Percentiles rank a stretch among this genome's conserved stretches.
Conservation (phyloP, 1,284 basidiomycete genomes). For the Macrocybe sp. region DNA sequence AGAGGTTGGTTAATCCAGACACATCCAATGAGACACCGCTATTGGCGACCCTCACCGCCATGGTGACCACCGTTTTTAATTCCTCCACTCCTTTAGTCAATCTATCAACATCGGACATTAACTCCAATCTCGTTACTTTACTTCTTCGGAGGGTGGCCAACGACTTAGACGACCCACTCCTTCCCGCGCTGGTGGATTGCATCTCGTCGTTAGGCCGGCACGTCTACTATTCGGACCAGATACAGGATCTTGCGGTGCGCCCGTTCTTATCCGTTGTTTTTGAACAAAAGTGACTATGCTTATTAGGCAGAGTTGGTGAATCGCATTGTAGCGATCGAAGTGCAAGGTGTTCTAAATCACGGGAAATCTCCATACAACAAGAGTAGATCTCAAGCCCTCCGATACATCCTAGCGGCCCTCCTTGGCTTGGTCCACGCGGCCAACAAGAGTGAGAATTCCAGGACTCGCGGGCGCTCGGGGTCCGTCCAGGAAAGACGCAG, state of each 20-base stretch:
- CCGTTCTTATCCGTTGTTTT: background rate
- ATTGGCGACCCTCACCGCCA: constrained; percentile 60
- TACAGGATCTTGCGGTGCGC: constrained; percentile 80
- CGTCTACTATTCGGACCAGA: constrained; percentile 95
- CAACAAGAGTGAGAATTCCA: constrained; percentile 37
- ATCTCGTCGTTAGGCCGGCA: constrained; percentile 85
- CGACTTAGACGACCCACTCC: constrained; percentile 61
- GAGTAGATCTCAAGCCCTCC: constrained; percentile 65
- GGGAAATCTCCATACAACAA: constrained; percentile 40
- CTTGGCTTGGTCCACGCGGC: constrained; percentile 69
- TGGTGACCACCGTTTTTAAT: constrained; percentile 83
- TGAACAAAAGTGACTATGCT: constrained; percentile 4
- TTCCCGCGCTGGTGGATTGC: constrained; percentile 73
- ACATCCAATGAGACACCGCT: constrained; percentile 52
- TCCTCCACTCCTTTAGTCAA: constrained; percentile 84
- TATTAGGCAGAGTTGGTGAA: constrained; percentile 70
- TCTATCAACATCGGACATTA: constrained; percentile 86
- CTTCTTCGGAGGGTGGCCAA: constrained; percentile 69
- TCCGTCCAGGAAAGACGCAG: constrained; percentile 4
- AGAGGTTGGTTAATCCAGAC: constrained; percentile 69
- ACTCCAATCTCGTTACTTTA: constrained; percentile 73
- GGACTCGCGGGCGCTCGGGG: constrained; percentile 23
- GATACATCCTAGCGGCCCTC: constrained; percentile 69
- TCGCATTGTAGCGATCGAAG: constrained; percentile 70
- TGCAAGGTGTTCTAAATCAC: constrained; percentile 47